phyloP scores from a whole-genome alignment of 2,329 filamentous ascomycete species.

The Dryadomyces quercus-mongolicae region DNA sequence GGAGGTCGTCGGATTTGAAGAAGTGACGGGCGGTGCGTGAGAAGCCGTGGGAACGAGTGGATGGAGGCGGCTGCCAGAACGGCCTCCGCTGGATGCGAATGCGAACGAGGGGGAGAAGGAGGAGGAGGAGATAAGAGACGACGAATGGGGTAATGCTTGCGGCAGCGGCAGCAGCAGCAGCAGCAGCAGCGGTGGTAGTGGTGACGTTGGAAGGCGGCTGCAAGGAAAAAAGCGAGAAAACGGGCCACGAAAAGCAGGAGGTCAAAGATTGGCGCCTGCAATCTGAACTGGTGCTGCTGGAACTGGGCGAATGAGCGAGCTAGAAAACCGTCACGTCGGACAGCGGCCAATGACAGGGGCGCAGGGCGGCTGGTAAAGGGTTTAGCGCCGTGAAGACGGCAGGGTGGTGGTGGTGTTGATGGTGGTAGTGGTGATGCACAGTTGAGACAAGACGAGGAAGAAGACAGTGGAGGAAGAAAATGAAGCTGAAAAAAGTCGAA shows the following conservation, averaged over 20 bases:
- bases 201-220: background rate
- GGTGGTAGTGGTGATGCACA: background rate
- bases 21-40: slow-evolving; percentile 20
- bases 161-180: too few species aligned
- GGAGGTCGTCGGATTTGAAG: slow-evolving; percentile 8
- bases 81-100: slow-evolving; percentile 22
- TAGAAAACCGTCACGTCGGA: background rate
- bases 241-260: background rate
- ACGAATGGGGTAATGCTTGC: too few species aligned
- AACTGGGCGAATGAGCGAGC: slow-evolving; percentile 3
- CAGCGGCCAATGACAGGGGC: slow-evolving; percentile 8
- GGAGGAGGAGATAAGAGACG: background rate
- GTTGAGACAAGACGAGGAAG: too few species aligned
- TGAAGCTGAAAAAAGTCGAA: background rate
- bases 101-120: background rate
- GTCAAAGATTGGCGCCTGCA: slow-evolving; percentile 1
- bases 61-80: slow-evolving; percentile 31
- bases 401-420: background rate
- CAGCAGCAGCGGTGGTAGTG: too few species aligned
- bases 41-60: slow-evolving; percentile 35
- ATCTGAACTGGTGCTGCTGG: slow-evolving; percentile 6
- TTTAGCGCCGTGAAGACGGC: background rate
- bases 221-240: background rate
- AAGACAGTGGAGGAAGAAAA: background rate
- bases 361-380: background rate